Conservation (phyloP, 306 rosid genomes). For the Quercus bicolor region DNA sequence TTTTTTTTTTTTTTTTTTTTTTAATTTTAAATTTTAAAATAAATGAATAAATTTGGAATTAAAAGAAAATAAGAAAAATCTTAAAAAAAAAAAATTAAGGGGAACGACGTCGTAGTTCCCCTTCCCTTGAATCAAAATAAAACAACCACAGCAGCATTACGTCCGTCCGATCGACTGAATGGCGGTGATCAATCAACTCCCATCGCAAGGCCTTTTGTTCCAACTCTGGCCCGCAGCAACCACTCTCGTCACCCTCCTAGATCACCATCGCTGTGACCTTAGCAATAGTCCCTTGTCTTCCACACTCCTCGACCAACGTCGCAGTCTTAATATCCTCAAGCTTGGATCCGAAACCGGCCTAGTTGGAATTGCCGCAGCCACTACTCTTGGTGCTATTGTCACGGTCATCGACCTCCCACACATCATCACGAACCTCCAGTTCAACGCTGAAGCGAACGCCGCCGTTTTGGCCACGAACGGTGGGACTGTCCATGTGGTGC, state of each 20-base stretch:
- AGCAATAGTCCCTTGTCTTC: constrained; percentile 52
- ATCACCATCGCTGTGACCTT: constrained; percentile 46
- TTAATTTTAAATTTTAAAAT: too few species aligned
- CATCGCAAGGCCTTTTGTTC: constrained; percentile 78
- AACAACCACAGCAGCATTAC: constrained; percentile 36
- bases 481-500: constrained; percentile 49
- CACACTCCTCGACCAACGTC: constrained; percentile 27
- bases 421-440: constrained; percentile 60
- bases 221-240: constrained; percentile 99
- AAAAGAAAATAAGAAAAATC: too few species aligned
- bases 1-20: too few species aligned
- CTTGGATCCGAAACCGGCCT: constrained; percentile 94
- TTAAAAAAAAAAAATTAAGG: too few species aligned
- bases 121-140: too few species aligned
- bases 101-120: too few species aligned
- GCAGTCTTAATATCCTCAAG: constrained; percentile 51
- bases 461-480: constrained; percentile 37
- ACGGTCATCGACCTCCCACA: constrained; percentile 86
- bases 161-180: constrained; percentile 52
- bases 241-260: constrained; percentile 76
- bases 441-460: constrained; percentile 64
- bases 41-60: too few species aligned
- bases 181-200: constrained; percentile 63
- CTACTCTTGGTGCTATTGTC: constrained; percentile 59
- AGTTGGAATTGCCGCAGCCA: constrained; percentile 82